Evolutionary conservation across 1,284 basidiomycete genomes (phyloP).

Genomic region (Papiliotrema flavescens): DNA sequence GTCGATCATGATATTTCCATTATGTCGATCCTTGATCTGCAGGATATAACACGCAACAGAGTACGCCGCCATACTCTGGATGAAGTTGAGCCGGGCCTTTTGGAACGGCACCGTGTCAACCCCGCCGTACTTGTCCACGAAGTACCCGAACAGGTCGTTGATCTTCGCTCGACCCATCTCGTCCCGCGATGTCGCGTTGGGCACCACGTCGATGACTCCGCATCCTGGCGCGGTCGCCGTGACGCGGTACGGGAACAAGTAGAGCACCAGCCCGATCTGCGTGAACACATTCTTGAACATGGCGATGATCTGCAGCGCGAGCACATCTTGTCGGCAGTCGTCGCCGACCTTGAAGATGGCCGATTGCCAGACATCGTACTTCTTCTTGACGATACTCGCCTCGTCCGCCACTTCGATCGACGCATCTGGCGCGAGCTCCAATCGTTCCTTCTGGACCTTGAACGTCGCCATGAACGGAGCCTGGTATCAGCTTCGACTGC

Average conservation of each 20-base stretch:
- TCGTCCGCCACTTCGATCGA: slow-evolving; percentile 31
- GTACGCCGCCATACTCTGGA: slow-evolving; percentile 99
- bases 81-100: slow-evolving; percentile 89
- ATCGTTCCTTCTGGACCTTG: slow-evolving; percentile 82
- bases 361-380: slow-evolving; percentile 92
- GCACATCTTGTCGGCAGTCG: slow-evolving; percentile 95
- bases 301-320: slow-evolving; percentile 94
- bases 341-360: slow-evolving; percentile 99
- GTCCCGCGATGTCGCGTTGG: slow-evolving; percentile 95
- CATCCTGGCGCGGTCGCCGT: slow-evolving; percentile 96
- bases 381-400: slow-evolving; percentile 55
- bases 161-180: slow-evolving; percentile 99
- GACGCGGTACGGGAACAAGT: slow-evolving; percentile 94
- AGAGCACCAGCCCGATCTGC: slow-evolving; percentile 77
- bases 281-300: slow-evolving; percentile 99
- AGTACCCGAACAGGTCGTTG: slow-evolving; percentile 92
- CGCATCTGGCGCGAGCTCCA: slow-evolving; percentile 49
- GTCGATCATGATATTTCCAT: slow-evolving; percentile 99
- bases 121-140: slow-evolving; percentile 89
- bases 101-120: slow-evolving; percentile 88
- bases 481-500: slow-evolving; percentile 50
- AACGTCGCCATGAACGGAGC: slow-evolving; percentile 99
- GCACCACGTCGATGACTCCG: slow-evolving; percentile 98
- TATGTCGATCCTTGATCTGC: slow-evolving; percentile 96
- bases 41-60: slow-evolving; percentile 97